Percentiles rank a stretch among this genome's conserved stretches.
phyloP scores from a whole-genome alignment of 306 rosid genomes.

The Trifolium repens region DNA sequence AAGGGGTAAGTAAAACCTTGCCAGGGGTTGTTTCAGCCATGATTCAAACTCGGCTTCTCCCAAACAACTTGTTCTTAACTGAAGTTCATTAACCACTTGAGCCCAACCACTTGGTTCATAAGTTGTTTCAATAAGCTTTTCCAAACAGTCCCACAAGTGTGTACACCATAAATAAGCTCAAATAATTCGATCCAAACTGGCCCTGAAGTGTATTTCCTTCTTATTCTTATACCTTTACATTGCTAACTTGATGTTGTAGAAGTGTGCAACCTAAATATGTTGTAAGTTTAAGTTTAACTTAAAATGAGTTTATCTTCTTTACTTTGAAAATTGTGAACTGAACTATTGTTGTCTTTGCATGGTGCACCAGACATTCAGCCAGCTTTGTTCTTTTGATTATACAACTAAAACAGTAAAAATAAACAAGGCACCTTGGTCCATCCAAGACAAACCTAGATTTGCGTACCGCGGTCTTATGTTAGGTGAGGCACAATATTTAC shows the following conservation, averaged over 20 bases:
- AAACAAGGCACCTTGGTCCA: conserved; percentile 84
- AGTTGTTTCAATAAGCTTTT: neutral
- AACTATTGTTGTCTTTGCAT: conserved; percentile 31
- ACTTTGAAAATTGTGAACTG: conserved; percentile 36
- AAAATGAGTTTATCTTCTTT: conserved; percentile 5
- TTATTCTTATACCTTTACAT: conserved; percentile 14
- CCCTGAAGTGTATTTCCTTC: conserved; percentile 10
- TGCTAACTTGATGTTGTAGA: conserved; percentile 30
- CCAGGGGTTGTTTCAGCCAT: too few relatives aligned
- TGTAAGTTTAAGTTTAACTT: conserved; percentile 2
- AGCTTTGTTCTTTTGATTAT: conserved; percentile 81
- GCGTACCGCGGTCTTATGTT: conserved; percentile 87
- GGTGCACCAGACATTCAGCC: conserved; percentile 91
- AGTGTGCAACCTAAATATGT: neutral
- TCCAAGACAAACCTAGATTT: conserved; percentile 86
- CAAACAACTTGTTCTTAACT: too few relatives aligned
- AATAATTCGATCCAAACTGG: neutral
- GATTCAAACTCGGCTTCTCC: too few relatives aligned
- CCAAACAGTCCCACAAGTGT: neutral
- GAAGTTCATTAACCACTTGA: too few relatives aligned
- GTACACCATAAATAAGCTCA: neutral
- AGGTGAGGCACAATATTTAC: conserved; percentile 58
- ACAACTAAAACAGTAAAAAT: conserved; percentile 74
- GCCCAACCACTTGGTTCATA: too few relatives aligned
- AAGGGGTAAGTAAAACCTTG: too few relatives aligned